These are phyloP conservation scores for Gamsiella multidivaricata DNA, from an alignment of 192 early-diverging fungal genomes.

Conservation along the genomic window DNA sequence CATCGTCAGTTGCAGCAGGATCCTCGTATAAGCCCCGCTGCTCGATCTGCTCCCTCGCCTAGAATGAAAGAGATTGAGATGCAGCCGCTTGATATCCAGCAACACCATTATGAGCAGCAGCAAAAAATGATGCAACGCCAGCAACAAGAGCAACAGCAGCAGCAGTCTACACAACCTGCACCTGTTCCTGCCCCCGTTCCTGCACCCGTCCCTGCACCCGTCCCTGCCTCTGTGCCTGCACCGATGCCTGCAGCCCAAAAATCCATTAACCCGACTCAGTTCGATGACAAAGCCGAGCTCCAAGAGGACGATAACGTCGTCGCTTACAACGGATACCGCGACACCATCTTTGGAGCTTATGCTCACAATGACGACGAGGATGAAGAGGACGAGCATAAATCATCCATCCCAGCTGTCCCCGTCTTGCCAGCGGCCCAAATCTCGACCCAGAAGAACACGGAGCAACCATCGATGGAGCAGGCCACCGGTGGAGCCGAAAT, in stretches of 20 bases:
- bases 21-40: slow-evolving; percentile 2
- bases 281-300: slow-evolving; percentile 46
- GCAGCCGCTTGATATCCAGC: slow-evolving; percentile 43
- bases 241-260: slow-evolving; percentile 38
- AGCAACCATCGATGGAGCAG: not conserved
- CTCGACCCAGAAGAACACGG: not conserved
- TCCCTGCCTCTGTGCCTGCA: not conserved
- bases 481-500: slow-evolving; percentile 14
- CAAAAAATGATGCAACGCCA: slow-evolving; percentile 38
- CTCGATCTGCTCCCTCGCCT: slow-evolving; percentile 11
- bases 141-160: slow-evolving; percentile 31
- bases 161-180: not conserved
- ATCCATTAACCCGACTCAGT: slow-evolving; percentile 37
- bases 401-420: not conserved
- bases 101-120: slow-evolving; percentile 39
- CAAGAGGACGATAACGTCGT: slow-evolving; percentile 19
- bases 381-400: slow-evolving; percentile 17
- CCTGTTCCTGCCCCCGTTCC: no score
- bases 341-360: slow-evolving; percentile 51
- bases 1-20: slow-evolving; percentile 13
- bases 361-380: slow-evolving; percentile 37
- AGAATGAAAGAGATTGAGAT: slow-evolving; percentile 34
- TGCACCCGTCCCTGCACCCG: no score
- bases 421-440: not conserved
- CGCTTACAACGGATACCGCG: slow-evolving; percentile 49